Evolutionary conservation across 2,329 filamentous ascomycete genomes (phyloP).

Genomic region (Byssoonygena ceratinophila): DNA sequence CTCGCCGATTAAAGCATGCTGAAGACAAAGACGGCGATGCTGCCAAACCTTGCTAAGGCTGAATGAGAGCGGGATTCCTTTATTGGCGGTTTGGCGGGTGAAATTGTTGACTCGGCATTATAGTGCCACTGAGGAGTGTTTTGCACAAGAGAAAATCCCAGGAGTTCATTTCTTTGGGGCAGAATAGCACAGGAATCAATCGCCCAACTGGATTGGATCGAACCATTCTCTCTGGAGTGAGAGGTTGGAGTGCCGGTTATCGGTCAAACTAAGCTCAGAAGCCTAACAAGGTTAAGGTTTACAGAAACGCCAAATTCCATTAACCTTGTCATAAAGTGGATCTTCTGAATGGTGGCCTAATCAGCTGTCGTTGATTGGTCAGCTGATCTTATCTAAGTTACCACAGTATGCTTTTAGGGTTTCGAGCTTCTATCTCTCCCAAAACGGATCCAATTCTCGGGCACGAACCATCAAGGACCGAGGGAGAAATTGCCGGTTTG

Average conservation of each 20-base stretch:
- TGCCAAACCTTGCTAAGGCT: background rate
- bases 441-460: background rate
- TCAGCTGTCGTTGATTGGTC: constrained; percentile 1
- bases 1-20: background rate
- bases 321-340: background rate
- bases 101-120: too few relatives aligned
- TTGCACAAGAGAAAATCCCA: too few relatives aligned
- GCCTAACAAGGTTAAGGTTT: constrained; percentile 1
- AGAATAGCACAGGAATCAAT: too few relatives aligned
- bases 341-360: background rate
- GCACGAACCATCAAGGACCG: constrained; percentile 1
- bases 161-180: too few relatives aligned
- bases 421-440: constrained; percentile 7
- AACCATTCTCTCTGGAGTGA: too few relatives aligned
- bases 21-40: background rate
- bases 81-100: too few relatives aligned
- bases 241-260: background rate
- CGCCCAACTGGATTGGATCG: too few relatives aligned
- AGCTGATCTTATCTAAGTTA: constrained; percentile 3
- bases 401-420: background rate
- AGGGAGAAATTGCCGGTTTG: background rate
- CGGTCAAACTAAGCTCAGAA: constrained; percentile 5
- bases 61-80: too few relatives aligned
- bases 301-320: background rate
- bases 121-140: too few relatives aligned